Base-by-base conservation (phyloP, 1,284 basidiomycete species). In the Ganoderma boninense region DNA sequence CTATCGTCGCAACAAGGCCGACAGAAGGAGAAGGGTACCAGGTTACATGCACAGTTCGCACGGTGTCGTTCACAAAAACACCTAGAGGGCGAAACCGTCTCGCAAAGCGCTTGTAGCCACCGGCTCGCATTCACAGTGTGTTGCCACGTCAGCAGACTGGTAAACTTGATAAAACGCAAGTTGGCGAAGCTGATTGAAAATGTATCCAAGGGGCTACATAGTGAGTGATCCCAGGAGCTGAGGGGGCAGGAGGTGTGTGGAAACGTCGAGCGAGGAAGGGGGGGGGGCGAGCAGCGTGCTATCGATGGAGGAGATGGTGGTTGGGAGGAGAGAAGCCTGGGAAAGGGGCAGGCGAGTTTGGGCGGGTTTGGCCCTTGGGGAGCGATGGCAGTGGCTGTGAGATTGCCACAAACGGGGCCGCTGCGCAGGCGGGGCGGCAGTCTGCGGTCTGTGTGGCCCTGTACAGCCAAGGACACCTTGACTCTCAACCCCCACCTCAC, bases 261-360 rank as follows among this genome's bases (percentile, higher is more conserved):
- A 42, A 40, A 29, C 2, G 49, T 26, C 23, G 26, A 32, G 42
- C 13, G 40, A 40, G n/a, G 35, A 16, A 7, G 44, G 62, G 49
- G 26, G 43, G 18, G 63, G 42, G 64, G 29, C 29, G 32, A 6
- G 38, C 38, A 18, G 5, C 32, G 4, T 56, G 13, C 68, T 69
- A 72, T 74, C 73, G 71, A 64, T 46, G 56, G 66, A 62, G 49
- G 76, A 54, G 79, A 80, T 82, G 81, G 71, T 86, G 80, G 85
- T 85, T 77, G 70, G 68, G 72, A 79, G 78, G 76, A 79, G 82
- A 81, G 80, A 80, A 74, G 62, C 65, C 71, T 71, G 71, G 69
- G 70, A 73, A 73, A 69, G 38, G 62, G 54, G 69, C 43, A 60
- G 29, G 67, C 60, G 65, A 67, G 69, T 69, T 71, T 68, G 59